Percentiles rank a stretch among this genome's conserved stretches.
Conservation (phyloP, 139 green algal species). For the Coccomyxa sp. region DNA sequence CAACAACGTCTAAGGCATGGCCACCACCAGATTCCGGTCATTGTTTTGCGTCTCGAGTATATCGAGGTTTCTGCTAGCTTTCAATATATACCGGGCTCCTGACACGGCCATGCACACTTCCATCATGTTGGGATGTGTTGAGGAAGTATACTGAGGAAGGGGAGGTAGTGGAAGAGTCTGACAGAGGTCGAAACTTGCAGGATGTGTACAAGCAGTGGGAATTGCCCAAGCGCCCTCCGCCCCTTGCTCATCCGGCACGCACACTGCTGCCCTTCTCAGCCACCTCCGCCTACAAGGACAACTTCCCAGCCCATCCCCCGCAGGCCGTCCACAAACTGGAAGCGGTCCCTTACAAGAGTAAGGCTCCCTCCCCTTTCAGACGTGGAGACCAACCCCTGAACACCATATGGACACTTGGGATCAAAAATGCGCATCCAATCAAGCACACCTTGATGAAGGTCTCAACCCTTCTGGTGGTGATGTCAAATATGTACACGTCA, state of each 20-base stretch:
- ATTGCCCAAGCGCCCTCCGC: conserved; percentile 3
- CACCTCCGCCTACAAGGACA: conserved; percentile 21
- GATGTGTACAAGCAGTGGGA: conserved; percentile 22
- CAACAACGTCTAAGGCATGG: conserved; percentile 10
- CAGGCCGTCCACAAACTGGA: neutral
- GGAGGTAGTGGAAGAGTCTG: neutral
- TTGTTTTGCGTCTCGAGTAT: neutral
- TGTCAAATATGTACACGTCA: too few species aligned
- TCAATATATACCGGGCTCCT: neutral
- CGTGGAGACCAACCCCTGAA: too few species aligned
- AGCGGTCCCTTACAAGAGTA: too few species aligned
- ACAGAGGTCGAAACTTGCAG: neutral
- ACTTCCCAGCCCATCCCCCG: conserved; percentile 13
- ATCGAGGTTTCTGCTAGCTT: neutral
- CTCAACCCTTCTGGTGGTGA: too few species aligned
- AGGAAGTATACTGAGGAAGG: neutral
- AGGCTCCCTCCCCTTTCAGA: too few species aligned
- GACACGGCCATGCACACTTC: neutral
- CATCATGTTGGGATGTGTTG: neutral
- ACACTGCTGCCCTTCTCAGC: conserved; percentile 15
- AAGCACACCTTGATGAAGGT: too few species aligned
- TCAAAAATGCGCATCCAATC: too few species aligned
- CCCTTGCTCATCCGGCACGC: neutral
- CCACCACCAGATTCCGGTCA: neutral
- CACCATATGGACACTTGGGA: too few species aligned